Base-by-base conservation (phyloP, 805 yeast species). In the Kregervanrija pseudodelftensis region DNA sequence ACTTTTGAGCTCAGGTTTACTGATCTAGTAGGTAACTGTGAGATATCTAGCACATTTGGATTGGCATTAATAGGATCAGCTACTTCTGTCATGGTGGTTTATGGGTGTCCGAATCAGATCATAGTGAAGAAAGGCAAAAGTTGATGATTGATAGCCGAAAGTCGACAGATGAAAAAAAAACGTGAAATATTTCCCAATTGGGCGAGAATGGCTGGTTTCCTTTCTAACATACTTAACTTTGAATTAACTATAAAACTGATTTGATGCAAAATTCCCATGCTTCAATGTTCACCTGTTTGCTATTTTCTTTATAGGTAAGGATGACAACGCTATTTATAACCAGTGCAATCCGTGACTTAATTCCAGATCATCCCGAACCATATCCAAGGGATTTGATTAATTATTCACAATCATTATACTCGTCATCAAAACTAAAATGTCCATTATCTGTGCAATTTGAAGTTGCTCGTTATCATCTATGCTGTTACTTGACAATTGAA, bases 11-110 rank as follows among this genome's bases (percentile, higher is more conserved):
- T 22, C 28, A 22, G 28, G 7, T 22, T 22, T 37, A 22, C 33
- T 32, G 33, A 32, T 32, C 97, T 74, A 0, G 82, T 83, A 1
- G 98, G 97, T 22, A 91, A 75, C 44, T 79, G 76, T 30, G 82
- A 76, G 9, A 76, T 77, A 54, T 89, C 95, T 40, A 88, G 65
- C 35, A 91, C 80, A 31, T 82, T 80, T 16, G 99, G 99, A 60
- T 89, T 90, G 30, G 96, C 95, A 63, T 91, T 91, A 47, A 91
- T 82, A 14, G 84, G 84, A 46, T 87, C 96, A 4, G 44, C 49
- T 3, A 39, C 42, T 40, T 44, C 47, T 22, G 33, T 34, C 36
- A 42, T 33, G 13, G 14, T 28, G 8, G 28, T 16, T 39, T 22
- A 7, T 22, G 8, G 2, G 5, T 32, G 11, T 32, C 13, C 2